Percentiles rank a stretch among this genome's conserved stretches.
These are phyloP conservation scores for Dioszegia hungarica DNA, from an alignment of 768 basidiomycete genomes.

Conservation along the genomic window DNA sequence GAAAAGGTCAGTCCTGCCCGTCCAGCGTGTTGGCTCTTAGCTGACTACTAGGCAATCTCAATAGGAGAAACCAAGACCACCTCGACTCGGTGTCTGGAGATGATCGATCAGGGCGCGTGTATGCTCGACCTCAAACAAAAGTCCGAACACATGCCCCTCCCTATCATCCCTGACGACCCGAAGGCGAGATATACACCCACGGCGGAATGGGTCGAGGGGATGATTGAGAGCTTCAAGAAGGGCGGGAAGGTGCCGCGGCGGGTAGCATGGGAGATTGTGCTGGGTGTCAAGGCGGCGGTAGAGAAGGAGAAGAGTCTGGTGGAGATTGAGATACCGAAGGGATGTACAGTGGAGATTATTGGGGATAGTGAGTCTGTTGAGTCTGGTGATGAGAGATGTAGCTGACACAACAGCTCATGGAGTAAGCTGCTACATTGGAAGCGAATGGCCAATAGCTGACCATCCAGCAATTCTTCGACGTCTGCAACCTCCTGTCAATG, in stretches of 20 bases:
- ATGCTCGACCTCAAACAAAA: conserved; percentile 65
- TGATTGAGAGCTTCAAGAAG: conserved; percentile 89
- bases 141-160: conserved; percentile 55
- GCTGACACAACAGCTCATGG: conserved; percentile 51
- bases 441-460: not conserved
- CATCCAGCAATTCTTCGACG: conserved; percentile 84
- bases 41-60: conserved; percentile 63
- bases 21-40: conserved; percentile 1
- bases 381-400: not conserved
- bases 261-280: conserved; percentile 91
- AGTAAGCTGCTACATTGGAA: conserved; percentile 34
- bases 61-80: conserved; percentile 81
- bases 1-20: too few species aligned
- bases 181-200: conserved; percentile 60
- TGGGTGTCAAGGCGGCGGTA: conserved; percentile 75
- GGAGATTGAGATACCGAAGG: conserved; percentile 67
- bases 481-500: conserved; percentile 76
- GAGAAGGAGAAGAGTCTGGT: conserved; percentile 75
- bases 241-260: conserved; percentile 87
- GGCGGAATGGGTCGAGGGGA: conserved; percentile 68
- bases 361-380: conserved; percentile 59
- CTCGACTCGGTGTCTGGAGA: conserved; percentile 67
- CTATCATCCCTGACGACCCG: conserved; percentile 61
- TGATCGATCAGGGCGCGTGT: conserved; percentile 75
- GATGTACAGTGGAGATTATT: conserved; percentile 82